Percentiles rank a stretch among this genome's conserved stretches.
Evolutionary conservation across 805 yeast species (phyloP).

Genomic region (Schizosaccharomyces osmophilus): DNA sequence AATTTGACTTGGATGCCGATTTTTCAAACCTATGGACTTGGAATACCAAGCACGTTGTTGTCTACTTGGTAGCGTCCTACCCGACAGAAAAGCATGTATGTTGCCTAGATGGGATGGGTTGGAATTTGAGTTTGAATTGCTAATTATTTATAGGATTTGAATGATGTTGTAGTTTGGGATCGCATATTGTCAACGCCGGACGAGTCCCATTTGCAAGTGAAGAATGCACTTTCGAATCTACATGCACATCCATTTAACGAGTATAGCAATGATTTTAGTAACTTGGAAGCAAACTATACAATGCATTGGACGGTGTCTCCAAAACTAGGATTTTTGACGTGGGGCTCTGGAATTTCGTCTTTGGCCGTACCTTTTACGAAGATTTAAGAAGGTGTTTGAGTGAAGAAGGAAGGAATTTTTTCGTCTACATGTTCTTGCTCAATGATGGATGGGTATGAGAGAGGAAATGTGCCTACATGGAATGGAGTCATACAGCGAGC

Average conservation of each 20-base stretch:
- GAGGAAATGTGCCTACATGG: neutral
- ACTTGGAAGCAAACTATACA: conserved; percentile 39
- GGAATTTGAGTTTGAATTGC: neutral
- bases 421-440: neutral
- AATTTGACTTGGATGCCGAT: conserved; percentile 52
- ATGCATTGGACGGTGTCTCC: conserved; percentile 90
- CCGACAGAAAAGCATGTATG: conserved; percentile 19
- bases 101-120: neutral
- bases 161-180: conserved; percentile 79
- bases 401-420: neutral
- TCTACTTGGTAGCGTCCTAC: conserved; percentile 71
- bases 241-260: neutral
- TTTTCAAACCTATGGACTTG: conserved; percentile 66
- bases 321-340: conserved; percentile 52
- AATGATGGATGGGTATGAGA: neutral
- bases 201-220: neutral
- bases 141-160: conserved; percentile 4
- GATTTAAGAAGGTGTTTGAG: neutral
- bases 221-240: neutral
- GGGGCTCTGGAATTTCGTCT: conserved; percentile 5
- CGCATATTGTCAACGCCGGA: conserved; percentile 10
- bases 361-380: neutral
- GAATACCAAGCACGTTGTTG: conserved; percentile 93
- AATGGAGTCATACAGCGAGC: too few relatives aligned
- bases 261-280: conserved; percentile 17